Percentiles rank a stretch among this genome's conserved stretches.
Evolutionary conservation across 2,329 filamentous ascomycete species (phyloP).

Genomic region (Exophiala oligosperma): DNA sequence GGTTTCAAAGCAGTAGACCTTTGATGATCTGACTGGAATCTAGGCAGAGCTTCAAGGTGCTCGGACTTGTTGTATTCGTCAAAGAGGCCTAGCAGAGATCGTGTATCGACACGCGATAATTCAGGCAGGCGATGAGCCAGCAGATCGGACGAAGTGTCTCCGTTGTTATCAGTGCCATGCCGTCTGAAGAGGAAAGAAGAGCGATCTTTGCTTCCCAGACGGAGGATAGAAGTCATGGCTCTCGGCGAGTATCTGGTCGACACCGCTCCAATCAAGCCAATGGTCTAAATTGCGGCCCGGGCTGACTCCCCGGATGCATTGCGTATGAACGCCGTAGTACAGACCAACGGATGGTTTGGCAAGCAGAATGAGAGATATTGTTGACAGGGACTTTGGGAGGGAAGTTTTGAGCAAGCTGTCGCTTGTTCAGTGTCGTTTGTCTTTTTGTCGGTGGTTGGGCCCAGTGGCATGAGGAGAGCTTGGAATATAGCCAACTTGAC

Average conservation of each 20-base stretch:
- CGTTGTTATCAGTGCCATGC: slow-evolving; percentile 8
- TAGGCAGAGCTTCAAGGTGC: slow-evolving; percentile 1
- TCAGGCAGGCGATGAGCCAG: slow-evolving; percentile 19
- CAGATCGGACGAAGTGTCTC: slow-evolving; percentile 6
- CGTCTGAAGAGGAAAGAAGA: slow-evolving; percentile 23
- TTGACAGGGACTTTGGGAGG: slow-evolving; percentile 1
- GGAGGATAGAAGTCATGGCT: slow-evolving; percentile 24
- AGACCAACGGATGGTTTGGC: slow-evolving; percentile 15
- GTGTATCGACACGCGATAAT: slow-evolving; percentile 23
- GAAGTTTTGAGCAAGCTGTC: slow-evolving; percentile 8
- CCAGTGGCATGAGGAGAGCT: slow-evolving; percentile 8
- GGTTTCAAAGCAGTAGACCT: neutral
- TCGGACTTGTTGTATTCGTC: slow-evolving; percentile 19
- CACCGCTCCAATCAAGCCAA: slow-evolving; percentile 11
- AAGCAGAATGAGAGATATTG: slow-evolving; percentile 7
- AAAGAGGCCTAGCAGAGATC: slow-evolving; percentile 24
- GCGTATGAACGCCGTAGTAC: slow-evolving; percentile 16
- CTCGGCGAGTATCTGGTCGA: slow-evolving; percentile 5
- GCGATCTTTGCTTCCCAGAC: slow-evolving; percentile 24
- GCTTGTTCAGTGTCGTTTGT: neutral
- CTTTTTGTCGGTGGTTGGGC: slow-evolving; percentile 26
- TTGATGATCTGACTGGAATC: neutral
- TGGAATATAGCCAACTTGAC: slow-evolving; percentile 21
- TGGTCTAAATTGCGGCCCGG: slow-evolving; percentile 8
- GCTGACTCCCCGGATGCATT: slow-evolving; percentile 16